These are phyloP conservation scores for Pseudozyma sp. DNA, from an alignment of 1,284 basidiomycete genomes.

Conservation along the genomic window DNA sequence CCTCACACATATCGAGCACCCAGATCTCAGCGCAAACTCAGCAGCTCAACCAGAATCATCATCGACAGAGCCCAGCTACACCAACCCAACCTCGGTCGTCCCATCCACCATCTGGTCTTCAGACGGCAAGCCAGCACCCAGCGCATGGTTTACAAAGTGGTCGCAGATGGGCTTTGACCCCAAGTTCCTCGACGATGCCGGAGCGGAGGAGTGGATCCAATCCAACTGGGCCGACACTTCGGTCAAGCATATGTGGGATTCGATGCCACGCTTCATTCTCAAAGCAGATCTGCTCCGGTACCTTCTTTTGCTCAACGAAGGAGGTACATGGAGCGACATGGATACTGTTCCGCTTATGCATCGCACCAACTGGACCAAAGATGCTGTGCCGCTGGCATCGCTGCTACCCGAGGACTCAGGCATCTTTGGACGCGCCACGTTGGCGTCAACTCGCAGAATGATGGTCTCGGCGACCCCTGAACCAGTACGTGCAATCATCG, in stretches of 20 bases:
- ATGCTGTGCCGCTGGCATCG: constrained; percentile 32
- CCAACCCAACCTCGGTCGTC: constrained; percentile 21
- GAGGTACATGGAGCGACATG: constrained; percentile 56
- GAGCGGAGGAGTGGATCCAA: constrained; percentile 42
- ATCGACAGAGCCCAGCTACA: not conserved
- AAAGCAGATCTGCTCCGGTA: constrained; percentile 54
- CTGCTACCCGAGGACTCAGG: constrained; percentile 20
- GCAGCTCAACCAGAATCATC: not conserved
- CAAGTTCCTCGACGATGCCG: constrained; percentile 49
- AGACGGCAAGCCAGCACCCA: constrained; percentile 41
- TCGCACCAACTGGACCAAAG: constrained; percentile 39
- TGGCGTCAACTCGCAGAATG: not conserved
- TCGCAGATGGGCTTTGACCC: constrained; percentile 47
- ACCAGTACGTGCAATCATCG: constrained; percentile 41
- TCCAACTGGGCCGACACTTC: constrained; percentile 31
- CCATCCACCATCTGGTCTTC: constrained; percentile 48
- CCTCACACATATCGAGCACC: constrained; percentile 31
- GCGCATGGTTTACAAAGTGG: constrained; percentile 42
- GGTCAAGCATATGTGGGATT: constrained; percentile 44
- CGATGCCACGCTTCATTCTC: constrained; percentile 51
- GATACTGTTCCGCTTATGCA: constrained; percentile 53
- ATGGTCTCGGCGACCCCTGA: constrained; percentile 5
- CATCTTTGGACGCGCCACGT: constrained; percentile 22
- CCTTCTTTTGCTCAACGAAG: constrained; percentile 47
- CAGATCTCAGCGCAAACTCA: constrained; percentile 5